Percentiles rank a stretch among this genome's conserved stretches.
phyloP scores from a whole-genome alignment of 1,139 yeast species.

The Saccharomyces uvarum region DNA sequence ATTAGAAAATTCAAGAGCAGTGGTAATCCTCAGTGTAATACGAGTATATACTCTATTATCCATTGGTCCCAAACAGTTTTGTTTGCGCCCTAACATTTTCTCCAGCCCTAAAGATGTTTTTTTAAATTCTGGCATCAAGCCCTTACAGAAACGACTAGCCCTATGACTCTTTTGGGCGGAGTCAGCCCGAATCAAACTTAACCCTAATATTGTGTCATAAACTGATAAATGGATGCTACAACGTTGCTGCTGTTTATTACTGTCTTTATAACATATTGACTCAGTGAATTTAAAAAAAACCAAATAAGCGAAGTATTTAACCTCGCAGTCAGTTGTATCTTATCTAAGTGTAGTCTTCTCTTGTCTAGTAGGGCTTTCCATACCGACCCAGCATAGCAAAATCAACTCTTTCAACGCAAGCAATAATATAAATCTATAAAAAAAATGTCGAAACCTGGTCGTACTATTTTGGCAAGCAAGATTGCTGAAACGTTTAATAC shows the following conservation, averaged over 20 bases:
- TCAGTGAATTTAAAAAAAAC: background rate
- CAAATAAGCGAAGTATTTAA: background rate
- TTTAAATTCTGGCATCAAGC: rapidly evolving
- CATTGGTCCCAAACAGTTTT: background rate
- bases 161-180: background rate
- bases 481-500: conserved; percentile 75
- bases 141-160: background rate
- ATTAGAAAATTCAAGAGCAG: background rate
- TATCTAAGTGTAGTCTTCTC: background rate
- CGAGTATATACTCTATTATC: background rate
- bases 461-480: conserved; percentile 78
- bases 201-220: background rate
- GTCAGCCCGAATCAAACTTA: background rate
- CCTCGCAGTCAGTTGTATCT: background rate
- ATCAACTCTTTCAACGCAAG: background rate
- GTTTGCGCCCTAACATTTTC: background rate
- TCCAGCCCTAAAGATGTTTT: background rate
- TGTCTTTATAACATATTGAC: background rate
- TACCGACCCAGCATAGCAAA: background rate
- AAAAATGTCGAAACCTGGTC: conserved; percentile 40
- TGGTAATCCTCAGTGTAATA: too few species aligned
- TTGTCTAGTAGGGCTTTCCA: background rate
- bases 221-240: background rate
- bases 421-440: background rate
- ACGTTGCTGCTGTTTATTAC: background rate